These are phyloP conservation scores for Lipomyces kockii DNA, from an alignment of 805 yeast genomes.

Conservation along the genomic window DNA sequence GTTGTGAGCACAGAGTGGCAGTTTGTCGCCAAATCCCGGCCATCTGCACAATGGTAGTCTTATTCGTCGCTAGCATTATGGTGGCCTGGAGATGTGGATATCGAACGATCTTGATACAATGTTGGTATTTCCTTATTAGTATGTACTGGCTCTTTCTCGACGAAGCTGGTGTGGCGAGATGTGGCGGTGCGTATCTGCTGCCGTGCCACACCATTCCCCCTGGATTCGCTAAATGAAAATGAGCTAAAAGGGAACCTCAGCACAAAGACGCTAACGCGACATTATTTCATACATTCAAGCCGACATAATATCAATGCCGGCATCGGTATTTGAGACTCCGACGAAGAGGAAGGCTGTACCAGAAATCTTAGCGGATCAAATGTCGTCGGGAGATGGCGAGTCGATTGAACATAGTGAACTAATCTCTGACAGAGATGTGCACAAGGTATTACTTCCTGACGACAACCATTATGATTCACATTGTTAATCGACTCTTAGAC, in stretches of 20 bases:
- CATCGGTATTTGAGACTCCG: constrained; percentile 2
- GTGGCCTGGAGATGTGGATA: background rate
- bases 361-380: background rate
- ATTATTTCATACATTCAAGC: background rate
- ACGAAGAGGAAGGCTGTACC: background rate
- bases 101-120: background rate
- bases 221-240: background rate
- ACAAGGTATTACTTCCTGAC: constrained; percentile 20
- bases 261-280: too few species aligned
- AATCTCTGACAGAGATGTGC: constrained; percentile 30
- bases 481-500: constrained; percentile 13
- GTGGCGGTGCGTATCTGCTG: background rate
- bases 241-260: too few species aligned
- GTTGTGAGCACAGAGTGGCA: background rate
- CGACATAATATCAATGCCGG: background rate
- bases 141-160: too few species aligned
- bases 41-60: background rate
- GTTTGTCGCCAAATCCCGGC: background rate
- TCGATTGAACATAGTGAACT: constrained; percentile 8
- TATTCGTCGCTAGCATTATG: background rate
- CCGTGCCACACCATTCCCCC: background rate
- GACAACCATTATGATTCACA: background rate
- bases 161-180: background rate
- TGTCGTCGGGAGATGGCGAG: background rate
- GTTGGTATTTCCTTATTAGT: too few species aligned